Evolutionary conservation across 768 basidiomycete genomes (phyloP).

Genomic region (Dioszegia aurantiaca): DNA sequence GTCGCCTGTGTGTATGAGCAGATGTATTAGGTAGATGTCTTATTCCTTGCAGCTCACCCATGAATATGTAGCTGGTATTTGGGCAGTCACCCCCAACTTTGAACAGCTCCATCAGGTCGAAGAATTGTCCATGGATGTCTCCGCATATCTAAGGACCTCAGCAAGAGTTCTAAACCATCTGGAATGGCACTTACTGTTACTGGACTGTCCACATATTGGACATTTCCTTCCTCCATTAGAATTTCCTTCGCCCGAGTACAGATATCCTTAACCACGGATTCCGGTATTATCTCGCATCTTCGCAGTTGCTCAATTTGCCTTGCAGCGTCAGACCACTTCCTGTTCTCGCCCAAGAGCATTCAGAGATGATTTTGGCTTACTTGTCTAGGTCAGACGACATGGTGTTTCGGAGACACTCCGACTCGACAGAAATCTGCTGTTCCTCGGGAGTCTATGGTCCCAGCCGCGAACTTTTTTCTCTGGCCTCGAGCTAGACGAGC

Average conservation of each 20-base stretch:
- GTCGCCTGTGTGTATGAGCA: conserved; percentile 75
- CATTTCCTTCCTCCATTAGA: conserved; percentile 94
- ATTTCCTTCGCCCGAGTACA: conserved; percentile 96
- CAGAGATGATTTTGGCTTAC: conserved; percentile 21
- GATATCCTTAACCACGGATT: conserved; percentile 89
- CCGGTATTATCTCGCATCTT: conserved; percentile 91
- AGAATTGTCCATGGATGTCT: conserved; percentile 97
- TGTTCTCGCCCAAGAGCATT: not conserved
- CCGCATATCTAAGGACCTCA: conserved; percentile 57
- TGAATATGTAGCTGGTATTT: conserved; percentile 91
- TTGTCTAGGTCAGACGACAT: conserved; percentile 48
- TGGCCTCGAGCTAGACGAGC: no score
- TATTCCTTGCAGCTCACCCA: conserved; percentile 60
- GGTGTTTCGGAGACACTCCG: not conserved
- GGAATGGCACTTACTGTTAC: conserved; percentile 61
- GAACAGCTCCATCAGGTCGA: conserved; percentile 83
- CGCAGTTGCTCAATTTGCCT: conserved; percentile 94
- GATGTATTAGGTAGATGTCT: no score
- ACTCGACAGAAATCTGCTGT: no score
- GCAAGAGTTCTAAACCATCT: not conserved
- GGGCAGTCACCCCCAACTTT: conserved; percentile 81
- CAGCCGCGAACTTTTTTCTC: not conserved
- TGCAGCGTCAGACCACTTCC: not conserved
- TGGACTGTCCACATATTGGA: conserved; percentile 91
- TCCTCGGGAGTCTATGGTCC: not conserved